Base-by-base conservation (phyloP, 345 rosid genomes). In the Citrus mangshanensis region DNA sequence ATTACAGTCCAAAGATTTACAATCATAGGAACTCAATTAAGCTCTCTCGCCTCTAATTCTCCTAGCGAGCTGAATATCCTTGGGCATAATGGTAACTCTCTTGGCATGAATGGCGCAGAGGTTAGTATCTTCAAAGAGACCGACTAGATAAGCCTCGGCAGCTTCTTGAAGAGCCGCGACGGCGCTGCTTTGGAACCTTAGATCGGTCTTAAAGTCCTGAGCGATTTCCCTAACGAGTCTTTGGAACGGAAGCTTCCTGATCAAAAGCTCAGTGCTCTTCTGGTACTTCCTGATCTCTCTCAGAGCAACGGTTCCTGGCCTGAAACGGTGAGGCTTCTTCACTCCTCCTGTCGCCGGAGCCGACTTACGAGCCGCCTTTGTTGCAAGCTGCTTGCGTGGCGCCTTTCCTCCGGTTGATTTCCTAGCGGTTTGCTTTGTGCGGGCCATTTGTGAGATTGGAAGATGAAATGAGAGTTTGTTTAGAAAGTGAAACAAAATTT, bases 271-370 rank as follows among this genome's bases (percentile, higher is more conserved):
- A 0, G 89, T 87, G 58, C 89, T 89, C 79, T 89, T 88, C 75
- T 89, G 93, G 72, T 88, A 88, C 78, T 88, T 88, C 42, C 93
- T 75, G 79, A 89, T 89, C 46, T 88, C 91, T 42, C 91, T 73
- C 27, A 89, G 62, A 1, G 92, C 91, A 5, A 89, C 92, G 0
- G 92, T 88, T 68, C 92, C 91, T 0, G 92, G 91, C 81, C 89
- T 83, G 86, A 89, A 89, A 64, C 92, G 87, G 83, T 89, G 92
- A 0, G 92, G 92, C 76, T 89, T 89, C 89, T 89, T 89, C 78
- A 89, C 92, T 72, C 92, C 92, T 73, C 90, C 90, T 24, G 89
- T 89, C 7, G 93, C 93, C 8, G 91, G 91, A 18, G 91, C 91
- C 0, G 91, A 89, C 64, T 89, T 89, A 19, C 93, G 79, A 19